Evolutionary conservation across 108 stramenopile species (phyloP).

Genomic region (Nitzschia sp.): DNA sequence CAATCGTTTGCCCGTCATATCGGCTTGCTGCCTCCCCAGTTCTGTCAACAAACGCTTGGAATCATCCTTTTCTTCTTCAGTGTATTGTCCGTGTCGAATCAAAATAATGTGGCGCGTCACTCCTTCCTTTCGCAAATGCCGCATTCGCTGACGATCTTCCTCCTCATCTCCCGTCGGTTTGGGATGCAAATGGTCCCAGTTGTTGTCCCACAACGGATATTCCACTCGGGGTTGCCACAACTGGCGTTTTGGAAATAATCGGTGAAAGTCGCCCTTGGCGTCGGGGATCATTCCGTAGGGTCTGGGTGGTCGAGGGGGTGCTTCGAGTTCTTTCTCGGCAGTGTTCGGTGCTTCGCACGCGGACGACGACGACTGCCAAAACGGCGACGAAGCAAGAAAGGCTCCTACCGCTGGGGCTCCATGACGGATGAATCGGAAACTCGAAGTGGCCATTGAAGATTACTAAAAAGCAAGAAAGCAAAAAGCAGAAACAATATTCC

Average conservation of each 20-base stretch:
- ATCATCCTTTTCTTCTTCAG: constrained; percentile 81
- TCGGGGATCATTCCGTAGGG: constrained; percentile 27
- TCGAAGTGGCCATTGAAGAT: not conserved
- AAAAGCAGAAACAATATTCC: not conserved
- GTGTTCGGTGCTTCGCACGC: constrained; percentile 8
- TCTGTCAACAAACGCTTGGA: constrained; percentile 77
- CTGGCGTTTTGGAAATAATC: constrained; percentile 79
- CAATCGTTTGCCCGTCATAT: constrained; percentile 76
- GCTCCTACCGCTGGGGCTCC: constrained; percentile 30
- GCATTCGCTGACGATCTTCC: constrained; percentile 28
- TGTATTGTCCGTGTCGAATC: constrained; percentile 91
- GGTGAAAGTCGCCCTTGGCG: constrained; percentile 40
- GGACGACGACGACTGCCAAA: constrained; percentile 10
- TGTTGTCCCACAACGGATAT: constrained; percentile 83
- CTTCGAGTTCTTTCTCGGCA: not conserved
- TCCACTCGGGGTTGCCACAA: constrained; percentile 70
- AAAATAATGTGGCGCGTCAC: constrained; percentile 88
- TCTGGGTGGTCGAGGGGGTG: not conserved
- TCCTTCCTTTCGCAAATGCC: constrained; percentile 64
- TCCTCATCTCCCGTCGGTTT: constrained; percentile 41
- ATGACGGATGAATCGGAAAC: constrained; percentile 22
- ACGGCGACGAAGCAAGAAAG: constrained; percentile 8
- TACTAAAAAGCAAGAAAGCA: constrained; percentile 11
- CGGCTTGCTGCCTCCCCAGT: constrained; percentile 85
- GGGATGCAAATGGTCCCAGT: constrained; percentile 78